These are phyloP conservation scores for Chlorella sp. DNA, from an alignment of 139 green algal species.

Conservation along the genomic window DNA sequence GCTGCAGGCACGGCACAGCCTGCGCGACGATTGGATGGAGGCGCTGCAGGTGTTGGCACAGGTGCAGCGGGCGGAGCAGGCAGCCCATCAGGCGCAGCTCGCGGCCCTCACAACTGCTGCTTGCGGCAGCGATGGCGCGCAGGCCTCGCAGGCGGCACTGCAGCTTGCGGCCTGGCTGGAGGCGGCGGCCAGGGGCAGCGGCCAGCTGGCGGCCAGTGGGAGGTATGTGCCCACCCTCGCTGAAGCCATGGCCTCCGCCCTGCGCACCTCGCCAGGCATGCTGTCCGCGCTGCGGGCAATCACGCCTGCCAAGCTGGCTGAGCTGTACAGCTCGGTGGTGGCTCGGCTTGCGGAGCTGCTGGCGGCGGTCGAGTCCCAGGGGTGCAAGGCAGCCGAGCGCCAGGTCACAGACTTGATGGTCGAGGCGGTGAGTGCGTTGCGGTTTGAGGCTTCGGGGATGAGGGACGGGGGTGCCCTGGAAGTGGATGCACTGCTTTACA, in stretches of 20 bases:
- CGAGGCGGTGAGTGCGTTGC: not conserved
- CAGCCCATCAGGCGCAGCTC: not conserved
- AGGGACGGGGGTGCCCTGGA: too few relatives aligned
- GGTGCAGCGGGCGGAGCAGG: not conserved
- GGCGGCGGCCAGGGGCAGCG: not conserved
- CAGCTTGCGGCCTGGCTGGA: not conserved
- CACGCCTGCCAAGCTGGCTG: not conserved
- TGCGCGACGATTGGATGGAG: not conserved
- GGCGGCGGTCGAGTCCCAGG: not conserved
- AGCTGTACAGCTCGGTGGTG: not conserved
- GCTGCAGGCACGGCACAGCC: not conserved
- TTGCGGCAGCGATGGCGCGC: not conserved
- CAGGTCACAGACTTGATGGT: not conserved
- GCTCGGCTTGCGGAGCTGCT: not conserved
- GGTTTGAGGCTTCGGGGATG: too few relatives aligned
- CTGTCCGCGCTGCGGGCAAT: not conserved
- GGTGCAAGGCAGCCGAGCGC: not conserved
- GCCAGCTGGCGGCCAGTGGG: not conserved
- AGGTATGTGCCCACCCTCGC: not conserved
- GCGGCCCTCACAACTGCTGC: too few relatives aligned
- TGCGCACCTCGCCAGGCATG: not conserved
- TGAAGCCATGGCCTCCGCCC: not conserved
- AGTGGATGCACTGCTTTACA: too few relatives aligned
- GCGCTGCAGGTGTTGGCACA: not conserved
- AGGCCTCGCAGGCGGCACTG: not conserved